These are phyloP conservation scores for Zymoseptoria brevis DNA, from an alignment of 2,329 filamentous ascomycete genomes.

Conservation along the genomic window DNA sequence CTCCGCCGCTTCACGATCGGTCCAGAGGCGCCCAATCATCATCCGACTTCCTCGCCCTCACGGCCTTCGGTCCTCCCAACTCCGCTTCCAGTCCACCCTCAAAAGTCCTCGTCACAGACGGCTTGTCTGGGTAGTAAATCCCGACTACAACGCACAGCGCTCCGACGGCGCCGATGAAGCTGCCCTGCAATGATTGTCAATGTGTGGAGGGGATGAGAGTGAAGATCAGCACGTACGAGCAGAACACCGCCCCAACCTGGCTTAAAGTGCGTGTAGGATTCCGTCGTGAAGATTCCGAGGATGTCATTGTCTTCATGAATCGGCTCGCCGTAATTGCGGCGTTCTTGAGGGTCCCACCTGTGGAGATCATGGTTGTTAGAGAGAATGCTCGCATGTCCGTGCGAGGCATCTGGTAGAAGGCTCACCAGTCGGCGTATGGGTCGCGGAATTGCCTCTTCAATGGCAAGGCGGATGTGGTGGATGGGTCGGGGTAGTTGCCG, in stretches of 20 bases:
- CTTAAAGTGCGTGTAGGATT: constrained; percentile 79
- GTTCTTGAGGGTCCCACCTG: constrained; percentile 86
- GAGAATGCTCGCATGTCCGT: too few relatives aligned
- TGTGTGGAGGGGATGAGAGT: not conserved
- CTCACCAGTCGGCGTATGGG: constrained; percentile 72
- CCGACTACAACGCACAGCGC: constrained; percentile 34
- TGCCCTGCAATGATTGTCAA: constrained; percentile 23
- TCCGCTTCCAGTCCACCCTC: constrained; percentile 42
- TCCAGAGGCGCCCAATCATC: constrained; percentile 16
- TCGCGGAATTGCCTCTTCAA: constrained; percentile 90
- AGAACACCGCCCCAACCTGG: constrained; percentile 62
- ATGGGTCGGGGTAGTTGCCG: constrained; percentile 75
- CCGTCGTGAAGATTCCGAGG: constrained; percentile 78
- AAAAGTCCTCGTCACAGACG: constrained; percentile 39
- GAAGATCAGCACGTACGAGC: constrained; percentile 17
- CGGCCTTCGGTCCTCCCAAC: constrained; percentile 39
- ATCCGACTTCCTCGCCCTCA: constrained; percentile 22
- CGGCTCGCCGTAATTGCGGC: constrained; percentile 92
- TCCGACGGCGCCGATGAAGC: constrained; percentile 36
- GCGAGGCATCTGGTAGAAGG: too few relatives aligned
- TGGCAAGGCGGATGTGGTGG: constrained; percentile 36
- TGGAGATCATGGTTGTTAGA: not conserved
- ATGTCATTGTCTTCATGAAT: constrained; percentile 95
- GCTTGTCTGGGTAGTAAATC: constrained; percentile 39
- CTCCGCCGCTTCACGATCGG: constrained; percentile 4